Base-by-base conservation (phyloP, 345 rosid genomes). In the Nasturtium officinale region DNA sequence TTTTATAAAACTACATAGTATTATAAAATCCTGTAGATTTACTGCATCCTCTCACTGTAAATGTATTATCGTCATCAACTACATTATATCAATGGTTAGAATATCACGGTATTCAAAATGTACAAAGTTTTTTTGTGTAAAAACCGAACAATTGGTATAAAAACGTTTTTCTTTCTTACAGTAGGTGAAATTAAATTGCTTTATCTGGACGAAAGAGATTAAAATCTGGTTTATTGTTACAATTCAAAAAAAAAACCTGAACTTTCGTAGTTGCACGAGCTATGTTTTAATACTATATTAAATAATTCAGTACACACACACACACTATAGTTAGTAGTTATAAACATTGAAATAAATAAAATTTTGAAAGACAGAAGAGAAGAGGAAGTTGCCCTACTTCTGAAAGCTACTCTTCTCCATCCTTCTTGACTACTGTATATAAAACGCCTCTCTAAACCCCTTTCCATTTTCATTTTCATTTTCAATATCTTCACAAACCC, bases 231-330 rank as follows among this genome's bases (percentile, higher is more conserved):
- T 25, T 35, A 69, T 35, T n/a, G 43, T 62, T 37, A 76, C 75
- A 15, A 9, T 46, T 54, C 28, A 57, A 58, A 17, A 63, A 63
- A 55, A 47, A 47, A 63, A 37, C 71, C 66, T 77, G 80, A 77
- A 77, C 56, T 64, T 63, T 57, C 80, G 56, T 71, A 71, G 72
- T 71, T 60, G 80, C 80, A 77, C 80, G 80, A 77, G 72, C 80
- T 71, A 65, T 68, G 54, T 71, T 77, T 77, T 40, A 77, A 71
- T 37, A 65, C 53, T 64, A 77, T 23, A 23, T 28, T 65, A 51
- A 64, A 64, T 58, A 62, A 62, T 55, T 55, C 65, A 69, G 65
- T 60, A 54, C 65, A 76, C 65, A 47, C 60, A 57, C 63, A 75
- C 75, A 23, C 5, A 35, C 67, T 72, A 72, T 76, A 61, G 61